Evolutionary conservation across 176 grass and related monocot genomes (phyloP).

Genomic region (Paspalum notatum): DNA sequence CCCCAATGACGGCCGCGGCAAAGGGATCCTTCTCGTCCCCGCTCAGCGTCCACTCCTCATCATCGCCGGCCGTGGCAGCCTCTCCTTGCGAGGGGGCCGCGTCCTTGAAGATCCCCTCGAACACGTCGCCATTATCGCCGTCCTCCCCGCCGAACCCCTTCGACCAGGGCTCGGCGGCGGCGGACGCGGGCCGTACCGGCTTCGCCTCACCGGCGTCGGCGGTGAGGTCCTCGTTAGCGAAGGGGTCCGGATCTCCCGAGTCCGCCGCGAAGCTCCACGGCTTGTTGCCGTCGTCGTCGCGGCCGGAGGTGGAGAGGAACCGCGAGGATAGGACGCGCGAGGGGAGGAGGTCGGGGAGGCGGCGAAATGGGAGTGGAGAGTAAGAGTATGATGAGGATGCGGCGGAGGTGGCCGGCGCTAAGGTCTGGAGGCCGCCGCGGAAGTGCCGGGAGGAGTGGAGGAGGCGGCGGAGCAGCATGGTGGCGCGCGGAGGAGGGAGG

Average conservation of each 20-base stretch:
- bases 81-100: neutral
- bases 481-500: constrained; percentile 41
- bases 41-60: constrained; percentile 45
- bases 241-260: constrained; percentile 45
- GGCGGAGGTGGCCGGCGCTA: constrained; percentile 24
- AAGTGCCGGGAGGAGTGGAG: constrained; percentile 50
- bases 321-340: constrained; percentile 35
- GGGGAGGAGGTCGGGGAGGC: constrained; percentile 15
- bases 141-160: constrained; percentile 47
- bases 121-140: constrained; percentile 37
- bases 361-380: constrained; percentile 6
- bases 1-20: constrained; percentile 52
- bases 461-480: constrained; percentile 73
- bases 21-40: constrained; percentile 61
- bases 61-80: constrained; percentile 8
- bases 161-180: constrained; percentile 35
- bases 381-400: neutral
- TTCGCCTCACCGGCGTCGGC: constrained; percentile 20
- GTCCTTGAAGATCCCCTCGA: constrained; percentile 58
- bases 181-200: constrained; percentile 32
- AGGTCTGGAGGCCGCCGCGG: constrained; percentile 39
- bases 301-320: constrained; percentile 57
- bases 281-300: constrained; percentile 51
- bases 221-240: constrained; percentile 30
- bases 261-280: constrained; percentile 53